Percentiles rank a stretch among this genome's conserved stretches.
These are phyloP conservation scores for Allium sativum DNA, from an alignment of 106 monocot species.

Conservation along the genomic window DNA sequence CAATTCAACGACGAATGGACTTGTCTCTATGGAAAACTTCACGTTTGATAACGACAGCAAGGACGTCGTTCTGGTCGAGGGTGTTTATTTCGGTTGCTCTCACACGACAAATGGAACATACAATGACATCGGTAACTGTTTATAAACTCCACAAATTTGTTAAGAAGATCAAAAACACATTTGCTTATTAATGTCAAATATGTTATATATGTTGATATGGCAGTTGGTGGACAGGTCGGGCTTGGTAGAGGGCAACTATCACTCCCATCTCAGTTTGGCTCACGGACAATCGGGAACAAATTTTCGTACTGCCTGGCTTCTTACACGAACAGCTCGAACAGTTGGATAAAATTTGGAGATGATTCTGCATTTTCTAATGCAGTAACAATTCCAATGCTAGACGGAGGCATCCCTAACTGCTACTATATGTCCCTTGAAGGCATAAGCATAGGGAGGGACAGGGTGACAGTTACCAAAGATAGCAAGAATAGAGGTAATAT, in stretches of 20 bases:
- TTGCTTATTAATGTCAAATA: too few species aligned
- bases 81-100: slow-evolving; percentile 29
- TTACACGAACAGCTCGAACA: not conserved
- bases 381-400: too few species aligned
- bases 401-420: too few species aligned
- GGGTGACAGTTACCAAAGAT: too few species aligned
- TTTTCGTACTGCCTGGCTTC: slow-evolving; percentile 45
- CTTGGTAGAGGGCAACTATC: slow-evolving; percentile 33
- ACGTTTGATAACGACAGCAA: slow-evolving; percentile 30
- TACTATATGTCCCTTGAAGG: too few species aligned
- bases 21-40: slow-evolving; percentile 40
- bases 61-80: not conserved
- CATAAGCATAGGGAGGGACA: too few species aligned
- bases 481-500: slow-evolving; percentile 8
- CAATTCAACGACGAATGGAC: slow-evolving; percentile 58
- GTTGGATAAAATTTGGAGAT: slow-evolving; percentile 24
- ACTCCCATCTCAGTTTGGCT: slow-evolving; percentile 29
- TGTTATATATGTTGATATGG: too few species aligned
- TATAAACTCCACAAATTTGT: too few species aligned
- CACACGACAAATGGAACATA: slow-evolving; percentile 16
- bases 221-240: slow-evolving; percentile 26
- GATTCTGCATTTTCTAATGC: not conserved
- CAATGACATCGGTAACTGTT: not conserved
- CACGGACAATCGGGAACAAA: slow-evolving; percentile 9
- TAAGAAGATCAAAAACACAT: too few species aligned